Evolutionary conservation across 2,329 filamentous ascomycete species (phyloP).

Genomic region (Diaporthe amygdali): DNA sequence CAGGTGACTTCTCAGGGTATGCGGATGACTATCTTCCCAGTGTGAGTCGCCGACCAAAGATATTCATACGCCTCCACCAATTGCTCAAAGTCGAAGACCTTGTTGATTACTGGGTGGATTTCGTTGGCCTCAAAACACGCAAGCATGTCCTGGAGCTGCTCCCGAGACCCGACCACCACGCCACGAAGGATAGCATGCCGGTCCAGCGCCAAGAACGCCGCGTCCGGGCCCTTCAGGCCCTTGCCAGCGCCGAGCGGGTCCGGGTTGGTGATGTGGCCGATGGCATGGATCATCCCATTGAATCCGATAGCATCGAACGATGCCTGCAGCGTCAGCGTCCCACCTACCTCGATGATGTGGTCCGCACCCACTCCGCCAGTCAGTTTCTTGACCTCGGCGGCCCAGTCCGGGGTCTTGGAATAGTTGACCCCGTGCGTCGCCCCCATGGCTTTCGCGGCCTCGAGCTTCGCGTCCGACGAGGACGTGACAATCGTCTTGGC

Average conservation of each 20-base stretch:
- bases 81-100: neutral
- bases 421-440: slow-evolving; percentile 60
- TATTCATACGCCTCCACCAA: neutral
- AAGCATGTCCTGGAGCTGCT: slow-evolving; percentile 38
- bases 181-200: slow-evolving; percentile 41
- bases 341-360: slow-evolving; percentile 60
- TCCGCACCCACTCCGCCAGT: slow-evolving; percentile 39
- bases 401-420: slow-evolving; percentile 31
- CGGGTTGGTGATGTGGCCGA: slow-evolving; percentile 39
- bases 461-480: slow-evolving; percentile 56
- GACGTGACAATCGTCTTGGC: slow-evolving; percentile 56
- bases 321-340: slow-evolving; percentile 54
- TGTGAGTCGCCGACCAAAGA: neutral
- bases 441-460: slow-evolving; percentile 52
- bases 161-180: slow-evolving; percentile 39
- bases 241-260: slow-evolving; percentile 24
- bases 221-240: slow-evolving; percentile 36
- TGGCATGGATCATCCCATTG: slow-evolving; percentile 54
- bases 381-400: slow-evolving; percentile 31
- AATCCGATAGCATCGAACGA: slow-evolving; percentile 58
- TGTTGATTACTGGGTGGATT: neutral
- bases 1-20: neutral
- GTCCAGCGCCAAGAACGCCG: slow-evolving; percentile 32
- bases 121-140: neutral
- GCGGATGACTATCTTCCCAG: neutral